Evolutionary conservation across 257 asterid genomes (phyloP).

Genomic region (Fraxinus quadrangulata): DNA sequence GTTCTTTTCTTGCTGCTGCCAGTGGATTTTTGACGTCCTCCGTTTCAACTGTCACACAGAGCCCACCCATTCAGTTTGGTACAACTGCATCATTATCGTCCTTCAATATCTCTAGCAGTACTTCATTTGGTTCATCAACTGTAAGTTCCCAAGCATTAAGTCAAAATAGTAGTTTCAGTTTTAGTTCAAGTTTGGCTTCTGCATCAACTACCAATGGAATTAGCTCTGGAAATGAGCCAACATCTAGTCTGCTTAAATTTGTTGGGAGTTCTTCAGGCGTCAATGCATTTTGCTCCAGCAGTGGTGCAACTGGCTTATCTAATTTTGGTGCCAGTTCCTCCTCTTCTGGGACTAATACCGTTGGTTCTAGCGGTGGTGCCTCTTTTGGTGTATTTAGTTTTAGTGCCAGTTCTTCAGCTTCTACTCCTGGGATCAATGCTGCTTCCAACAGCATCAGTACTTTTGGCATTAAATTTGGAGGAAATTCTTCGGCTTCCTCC

Average conservation of each 20-base stretch:
- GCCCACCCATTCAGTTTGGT: slow-evolving; percentile 34
- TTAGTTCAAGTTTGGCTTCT: slow-evolving; percentile 40
- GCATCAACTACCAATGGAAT: slow-evolving; percentile 38
- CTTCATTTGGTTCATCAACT: slow-evolving; percentile 35
- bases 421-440: slow-evolving; percentile 29
- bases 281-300: slow-evolving; percentile 37
- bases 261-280: slow-evolving; percentile 32
- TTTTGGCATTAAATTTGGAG: slow-evolving; percentile 40
- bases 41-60: slow-evolving; percentile 26
- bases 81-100: slow-evolving; percentile 34
- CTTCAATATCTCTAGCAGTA: slow-evolving; percentile 20
- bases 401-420: slow-evolving; percentile 25
- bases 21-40: slow-evolving; percentile 31
- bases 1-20: slow-evolving; percentile 40
- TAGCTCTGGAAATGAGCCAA: slow-evolving; percentile 32
- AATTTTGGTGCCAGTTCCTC: slow-evolving; percentile 41
- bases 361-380: slow-evolving; percentile 30
- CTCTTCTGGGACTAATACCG: slow-evolving; percentile 27
- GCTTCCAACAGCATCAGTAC: slow-evolving; percentile 29
- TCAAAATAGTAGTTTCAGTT: slow-evolving; percentile 31
- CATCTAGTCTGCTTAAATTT: slow-evolving; percentile 40
- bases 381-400: slow-evolving; percentile 1
- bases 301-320: slow-evolving; percentile 35
- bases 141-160: slow-evolving; percentile 29
- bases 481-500: slow-evolving; percentile 45